Conservation (phyloP, 2,329 filamentous ascomycete genomes). For the Pseudocercospora vitis region DNA sequence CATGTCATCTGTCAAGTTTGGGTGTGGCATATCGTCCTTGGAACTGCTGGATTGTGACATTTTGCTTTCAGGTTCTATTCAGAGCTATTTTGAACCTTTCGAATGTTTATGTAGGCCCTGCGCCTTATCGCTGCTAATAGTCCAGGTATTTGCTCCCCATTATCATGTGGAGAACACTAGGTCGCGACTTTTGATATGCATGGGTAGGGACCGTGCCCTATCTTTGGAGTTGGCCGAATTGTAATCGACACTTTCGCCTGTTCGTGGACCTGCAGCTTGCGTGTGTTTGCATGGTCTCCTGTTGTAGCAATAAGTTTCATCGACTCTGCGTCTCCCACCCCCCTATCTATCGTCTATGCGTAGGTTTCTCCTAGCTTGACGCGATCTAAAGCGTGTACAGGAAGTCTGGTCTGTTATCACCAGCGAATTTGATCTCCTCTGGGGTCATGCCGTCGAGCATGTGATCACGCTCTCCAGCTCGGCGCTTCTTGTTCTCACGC, state of each 20-base stretch:
- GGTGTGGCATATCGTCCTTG: background rate
- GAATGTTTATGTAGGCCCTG: background rate
- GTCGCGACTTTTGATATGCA: no score
- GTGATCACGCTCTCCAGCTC: constrained; percentile 63
- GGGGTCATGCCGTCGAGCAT: constrained; percentile 64
- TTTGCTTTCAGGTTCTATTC: background rate
- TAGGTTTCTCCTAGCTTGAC: no score
- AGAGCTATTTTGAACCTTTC: no score
- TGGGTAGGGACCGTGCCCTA: background rate
- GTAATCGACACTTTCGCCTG: background rate
- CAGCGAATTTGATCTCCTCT: constrained; percentile 63
- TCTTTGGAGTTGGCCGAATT: constrained; percentile 1
- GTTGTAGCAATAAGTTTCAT: no score
- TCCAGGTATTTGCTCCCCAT: background rate
- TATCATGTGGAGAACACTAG: background rate
- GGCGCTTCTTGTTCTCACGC: constrained; percentile 68
- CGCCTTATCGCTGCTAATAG: background rate
- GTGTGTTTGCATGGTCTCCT: no score
- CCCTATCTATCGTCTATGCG: no score
- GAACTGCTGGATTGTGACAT: background rate
- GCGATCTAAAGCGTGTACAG: constrained; percentile 24
- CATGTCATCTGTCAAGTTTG: background rate
- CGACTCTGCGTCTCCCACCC: no score
- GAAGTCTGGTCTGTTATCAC: constrained; percentile 58
- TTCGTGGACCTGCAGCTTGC: no score